Evolutionary conservation across 345 rosid species (phyloP).

Genomic region (Citrus glauca): DNA sequence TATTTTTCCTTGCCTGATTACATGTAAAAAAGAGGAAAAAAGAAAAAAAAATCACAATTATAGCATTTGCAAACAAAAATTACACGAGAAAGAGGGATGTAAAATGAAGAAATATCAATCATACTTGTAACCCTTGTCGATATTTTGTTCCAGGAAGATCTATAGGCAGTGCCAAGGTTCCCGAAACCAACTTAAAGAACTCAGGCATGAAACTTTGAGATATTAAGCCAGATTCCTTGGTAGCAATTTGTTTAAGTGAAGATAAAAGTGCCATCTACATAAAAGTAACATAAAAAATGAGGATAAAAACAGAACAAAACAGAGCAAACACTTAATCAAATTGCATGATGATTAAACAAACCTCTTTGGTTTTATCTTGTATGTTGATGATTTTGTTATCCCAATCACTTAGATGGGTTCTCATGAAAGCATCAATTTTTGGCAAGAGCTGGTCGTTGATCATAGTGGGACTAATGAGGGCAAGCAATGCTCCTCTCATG

Average conservation of each 20-base stretch:
- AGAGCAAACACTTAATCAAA: neutral
- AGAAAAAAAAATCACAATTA: neutral
- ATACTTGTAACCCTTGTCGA: constrained; percentile 57
- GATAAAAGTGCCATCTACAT: constrained; percentile 75
- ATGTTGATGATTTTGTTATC: constrained; percentile 54
- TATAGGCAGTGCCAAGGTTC: constrained; percentile 74
- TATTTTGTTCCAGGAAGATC: constrained; percentile 68
- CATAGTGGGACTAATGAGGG: constrained; percentile 69
- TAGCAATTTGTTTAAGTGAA: constrained; percentile 62
- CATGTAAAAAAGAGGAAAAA: neutral
- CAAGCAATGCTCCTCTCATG: constrained; percentile 84
- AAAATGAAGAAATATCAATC: neutral
- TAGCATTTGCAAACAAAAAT: neutral
- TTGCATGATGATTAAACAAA: constrained; percentile 4
- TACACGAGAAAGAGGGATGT: neutral
- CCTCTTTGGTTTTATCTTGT: constrained; percentile 87
- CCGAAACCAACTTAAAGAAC: constrained; percentile 72
- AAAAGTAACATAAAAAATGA: neutral
- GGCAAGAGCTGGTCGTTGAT: constrained; percentile 78
- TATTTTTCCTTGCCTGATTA: constrained; percentile 66
- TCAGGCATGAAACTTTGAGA: constrained; percentile 51
- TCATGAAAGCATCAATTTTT: constrained; percentile 79
- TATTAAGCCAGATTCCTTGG: constrained; percentile 34
- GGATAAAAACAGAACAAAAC: constrained; percentile 6
- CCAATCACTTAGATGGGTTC: constrained; percentile 74